Evolutionary conservation across 148 eudicot genomes (phyloP).

Genomic region (Spergularia bocconei): DNA sequence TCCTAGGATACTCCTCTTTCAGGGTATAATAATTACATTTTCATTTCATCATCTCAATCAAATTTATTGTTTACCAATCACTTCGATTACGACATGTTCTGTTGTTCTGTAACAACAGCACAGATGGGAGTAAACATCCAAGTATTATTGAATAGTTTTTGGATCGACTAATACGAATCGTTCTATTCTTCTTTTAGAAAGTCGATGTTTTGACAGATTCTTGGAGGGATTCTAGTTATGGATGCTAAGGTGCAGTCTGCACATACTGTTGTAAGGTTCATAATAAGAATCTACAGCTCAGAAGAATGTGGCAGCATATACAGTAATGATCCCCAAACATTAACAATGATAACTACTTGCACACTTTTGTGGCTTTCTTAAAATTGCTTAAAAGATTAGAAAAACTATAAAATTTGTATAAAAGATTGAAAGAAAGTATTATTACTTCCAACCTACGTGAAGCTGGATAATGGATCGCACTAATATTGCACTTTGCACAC

Average conservation of each 20-base stretch:
- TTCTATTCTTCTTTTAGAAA: too few species aligned
- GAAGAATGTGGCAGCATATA: constrained; percentile 16
- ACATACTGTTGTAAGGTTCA: constrained; percentile 6
- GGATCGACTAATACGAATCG: not conserved
- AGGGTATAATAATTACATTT: constrained; percentile 4
- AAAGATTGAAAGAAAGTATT: not conserved
- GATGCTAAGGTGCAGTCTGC: constrained; percentile 7
- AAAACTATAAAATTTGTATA: not conserved
- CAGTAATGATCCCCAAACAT: constrained; percentile 15
- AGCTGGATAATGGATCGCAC: constrained; percentile 28
- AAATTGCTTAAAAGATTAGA: not conserved
- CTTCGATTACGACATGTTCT: not conserved
- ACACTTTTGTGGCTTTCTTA: not conserved
- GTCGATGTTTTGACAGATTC: not conserved
- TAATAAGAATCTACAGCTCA: constrained; percentile 26
- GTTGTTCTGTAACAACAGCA: too few species aligned
- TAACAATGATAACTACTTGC: not conserved
- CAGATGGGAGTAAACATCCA: not conserved
- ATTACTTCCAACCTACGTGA: not conserved
- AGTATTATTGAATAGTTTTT: not conserved
- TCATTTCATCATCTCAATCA: not conserved
- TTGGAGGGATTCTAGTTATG: not conserved
- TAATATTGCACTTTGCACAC: constrained; percentile 11
- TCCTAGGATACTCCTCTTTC: constrained; percentile 12
- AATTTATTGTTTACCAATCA: not conserved